phyloP scores from a whole-genome alignment of 208 protist species.

The Phytomonas serpens region DNA sequence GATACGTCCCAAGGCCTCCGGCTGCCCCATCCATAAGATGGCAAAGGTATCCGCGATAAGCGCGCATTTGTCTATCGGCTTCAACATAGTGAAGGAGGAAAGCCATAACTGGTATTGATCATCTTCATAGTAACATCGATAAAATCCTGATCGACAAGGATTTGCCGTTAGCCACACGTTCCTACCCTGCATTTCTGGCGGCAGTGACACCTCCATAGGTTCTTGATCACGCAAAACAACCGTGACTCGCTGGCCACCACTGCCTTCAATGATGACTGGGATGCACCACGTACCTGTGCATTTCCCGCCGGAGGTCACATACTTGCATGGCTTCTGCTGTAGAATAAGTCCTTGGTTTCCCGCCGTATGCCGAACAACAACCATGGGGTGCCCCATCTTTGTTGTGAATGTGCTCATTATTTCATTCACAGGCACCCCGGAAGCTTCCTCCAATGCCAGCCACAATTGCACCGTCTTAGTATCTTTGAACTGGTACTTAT shows the following conservation, averaged over 20 bases:
- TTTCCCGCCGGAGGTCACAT: slow-evolving; percentile 26
- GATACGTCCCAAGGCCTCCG: slow-evolving; percentile 41
- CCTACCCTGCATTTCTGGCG: slow-evolving; percentile 18
- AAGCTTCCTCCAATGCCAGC: slow-evolving; percentile 82
- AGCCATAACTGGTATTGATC: slow-evolving; percentile 41
- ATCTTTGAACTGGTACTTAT: slow-evolving; percentile 85
- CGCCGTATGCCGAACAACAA: slow-evolving; percentile 40
- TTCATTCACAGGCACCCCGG: slow-evolving; percentile 68
- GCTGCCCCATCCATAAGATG: slow-evolving; percentile 63
- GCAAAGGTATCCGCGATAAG: slow-evolving; percentile 73
- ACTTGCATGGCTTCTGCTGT: slow-evolving; percentile 60
- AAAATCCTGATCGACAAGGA: slow-evolving; percentile 68
- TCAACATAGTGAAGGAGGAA: slow-evolving; percentile 32
- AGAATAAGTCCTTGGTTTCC: slow-evolving; percentile 26
- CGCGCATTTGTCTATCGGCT: slow-evolving; percentile 32
- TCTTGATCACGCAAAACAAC: slow-evolving; percentile 40
- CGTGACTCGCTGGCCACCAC: slow-evolving; percentile 18
- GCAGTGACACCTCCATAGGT: slow-evolving; percentile 34
- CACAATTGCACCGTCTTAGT: slow-evolving; percentile 94
- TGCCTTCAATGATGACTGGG: slow-evolving; percentile 52
- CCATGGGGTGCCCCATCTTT: slow-evolving; percentile 90
- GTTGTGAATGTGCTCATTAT: slow-evolving; percentile 91
- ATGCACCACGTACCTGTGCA: slow-evolving; percentile 47
- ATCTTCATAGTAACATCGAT: slow-evolving; percentile 80
- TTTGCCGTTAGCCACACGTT: slow-evolving; percentile 59